phyloP scores from a whole-genome alignment of 2,329 filamentous ascomycete species.

The Fusarium sp. region DNA sequence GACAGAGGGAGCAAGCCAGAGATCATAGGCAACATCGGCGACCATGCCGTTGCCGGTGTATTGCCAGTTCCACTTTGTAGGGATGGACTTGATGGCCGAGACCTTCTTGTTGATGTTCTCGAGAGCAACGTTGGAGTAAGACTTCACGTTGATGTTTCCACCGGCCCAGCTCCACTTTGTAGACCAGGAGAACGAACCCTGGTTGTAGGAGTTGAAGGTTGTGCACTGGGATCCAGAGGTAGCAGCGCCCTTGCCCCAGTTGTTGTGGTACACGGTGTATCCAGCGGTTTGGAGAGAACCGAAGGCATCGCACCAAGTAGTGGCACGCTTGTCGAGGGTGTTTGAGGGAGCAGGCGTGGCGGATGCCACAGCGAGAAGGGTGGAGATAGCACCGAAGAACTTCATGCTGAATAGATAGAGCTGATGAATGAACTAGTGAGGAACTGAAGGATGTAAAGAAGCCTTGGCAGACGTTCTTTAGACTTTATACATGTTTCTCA shows the following conservation, averaged over 20 bases:
- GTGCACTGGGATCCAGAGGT: constrained; percentile 59
- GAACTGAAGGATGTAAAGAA: background rate
- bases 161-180: constrained; percentile 59
- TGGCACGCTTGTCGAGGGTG: constrained; percentile 53
- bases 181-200: constrained; percentile 56
- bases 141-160: constrained; percentile 57
- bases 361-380: constrained; percentile 48
- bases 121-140: constrained; percentile 59
- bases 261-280: constrained; percentile 67
- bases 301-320: constrained; percentile 57
- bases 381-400: constrained; percentile 43
- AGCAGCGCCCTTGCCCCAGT: constrained; percentile 59
- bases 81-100: constrained; percentile 54
- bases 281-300: constrained; percentile 54
- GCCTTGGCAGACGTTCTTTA: constrained; percentile 14
- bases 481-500: background rate
- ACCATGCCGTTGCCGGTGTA: constrained; percentile 55
- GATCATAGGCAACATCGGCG: constrained; percentile 71
- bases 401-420: constrained; percentile 38
- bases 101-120: constrained; percentile 54
- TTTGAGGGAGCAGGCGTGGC: constrained; percentile 48
- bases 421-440: background rate
- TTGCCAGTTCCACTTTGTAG: constrained; percentile 52
- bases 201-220: constrained; percentile 53
- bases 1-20: constrained; percentile 67